phyloP scores from a whole-genome alignment of 495 filamentous ascomycete genomes.

The Tuber melanosporum region DNA sequence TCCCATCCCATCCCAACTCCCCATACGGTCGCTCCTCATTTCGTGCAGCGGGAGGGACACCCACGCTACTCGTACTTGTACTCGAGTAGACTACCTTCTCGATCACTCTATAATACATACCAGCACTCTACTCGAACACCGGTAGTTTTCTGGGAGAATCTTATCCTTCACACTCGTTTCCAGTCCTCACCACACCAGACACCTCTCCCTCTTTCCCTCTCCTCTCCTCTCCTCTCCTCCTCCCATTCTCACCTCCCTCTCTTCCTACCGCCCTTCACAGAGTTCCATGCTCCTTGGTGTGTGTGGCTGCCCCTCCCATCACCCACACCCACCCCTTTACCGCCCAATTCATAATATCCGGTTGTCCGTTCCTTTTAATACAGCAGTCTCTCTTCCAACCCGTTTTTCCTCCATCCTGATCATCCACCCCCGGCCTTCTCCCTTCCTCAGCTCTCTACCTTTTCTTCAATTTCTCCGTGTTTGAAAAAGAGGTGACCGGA shows the following conservation, averaged over 20 bases:
- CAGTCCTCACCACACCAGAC: background rate
- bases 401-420: slow-evolving; percentile 1
- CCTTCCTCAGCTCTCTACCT: background rate
- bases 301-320: slow-evolving; percentile 10
- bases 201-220: background rate
- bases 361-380: slow-evolving; percentile 32
- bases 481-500: background rate
- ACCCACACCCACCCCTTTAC: slow-evolving; percentile 18
- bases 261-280: slow-evolving; percentile 7
- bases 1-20: background rate
- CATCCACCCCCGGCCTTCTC: background rate
- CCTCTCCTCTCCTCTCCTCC: background rate
- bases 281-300: background rate
- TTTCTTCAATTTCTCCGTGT: background rate
- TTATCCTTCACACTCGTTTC: background rate
- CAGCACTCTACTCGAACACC: too few species aligned
- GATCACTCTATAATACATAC: too few species aligned
- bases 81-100: background rate
- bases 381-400: slow-evolving; percentile 9
- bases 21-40: background rate
- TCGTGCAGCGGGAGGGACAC: background rate
- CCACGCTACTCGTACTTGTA: background rate
- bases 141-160: background rate
- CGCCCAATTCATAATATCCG: slow-evolving; percentile 22
- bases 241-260: slow-evolving; percentile 20